Evolutionary conservation across 257 asterid species (phyloP).

Genomic region (Mentha longifolia): DNA sequence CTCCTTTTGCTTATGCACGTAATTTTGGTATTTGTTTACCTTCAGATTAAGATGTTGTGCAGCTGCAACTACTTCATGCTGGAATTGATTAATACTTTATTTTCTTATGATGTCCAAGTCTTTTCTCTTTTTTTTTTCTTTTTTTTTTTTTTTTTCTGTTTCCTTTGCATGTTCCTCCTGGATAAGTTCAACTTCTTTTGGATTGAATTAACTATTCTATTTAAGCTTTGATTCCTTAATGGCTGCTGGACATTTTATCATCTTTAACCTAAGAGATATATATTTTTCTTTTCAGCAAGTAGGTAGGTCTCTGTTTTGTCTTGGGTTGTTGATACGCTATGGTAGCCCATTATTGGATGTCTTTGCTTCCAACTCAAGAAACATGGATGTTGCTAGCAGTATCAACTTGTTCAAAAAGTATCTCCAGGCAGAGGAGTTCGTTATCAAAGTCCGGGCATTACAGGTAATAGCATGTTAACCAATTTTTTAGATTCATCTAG

Average conservation of each 20-base stretch:
- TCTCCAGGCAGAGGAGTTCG: slow-evolving; percentile 86
- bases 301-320: slow-evolving; percentile 95
- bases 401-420: slow-evolving; percentile 78
- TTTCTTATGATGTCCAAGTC: slow-evolving; percentile 20
- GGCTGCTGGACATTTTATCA: slow-evolving; percentile 22
- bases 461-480: slow-evolving; percentile 60
- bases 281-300: slow-evolving; percentile 70
- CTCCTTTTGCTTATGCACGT: slow-evolving; percentile 2
- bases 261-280: slow-evolving; percentile 15
- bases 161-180: slow-evolving; percentile 19
- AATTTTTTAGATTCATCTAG: slow-evolving; percentile 3
- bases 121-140: not conserved
- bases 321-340: slow-evolving; percentile 95
- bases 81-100: slow-evolving; percentile 24
- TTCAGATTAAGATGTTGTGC: slow-evolving; percentile 24
- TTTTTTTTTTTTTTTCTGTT: slow-evolving; percentile 3
- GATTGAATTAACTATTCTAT: not conserved
- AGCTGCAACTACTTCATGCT: slow-evolving; percentile 30
- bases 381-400: slow-evolving; percentile 64
- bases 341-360: slow-evolving; percentile 68
- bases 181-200: slow-evolving; percentile 1
- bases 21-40: not conserved
- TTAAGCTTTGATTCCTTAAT: slow-evolving; percentile 12
- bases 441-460: slow-evolving; percentile 81
- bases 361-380: slow-evolving; percentile 59